Conservation (phyloP, 306 rosid species). For the Lagenaria siceraria region DNA sequence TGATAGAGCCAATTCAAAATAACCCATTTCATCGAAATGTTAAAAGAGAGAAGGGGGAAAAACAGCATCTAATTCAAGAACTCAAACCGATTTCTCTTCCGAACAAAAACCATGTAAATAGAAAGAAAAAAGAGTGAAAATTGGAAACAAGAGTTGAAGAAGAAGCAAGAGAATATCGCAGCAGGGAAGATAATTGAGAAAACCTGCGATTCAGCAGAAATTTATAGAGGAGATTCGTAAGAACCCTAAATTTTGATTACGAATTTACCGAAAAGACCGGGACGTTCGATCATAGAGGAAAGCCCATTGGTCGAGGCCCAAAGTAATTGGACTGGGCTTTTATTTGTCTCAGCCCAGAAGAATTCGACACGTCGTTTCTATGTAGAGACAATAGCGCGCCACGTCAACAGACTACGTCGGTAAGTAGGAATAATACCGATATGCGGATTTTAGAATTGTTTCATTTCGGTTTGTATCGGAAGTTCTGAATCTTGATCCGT, state of each 20-base stretch:
- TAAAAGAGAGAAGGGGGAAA: not conserved
- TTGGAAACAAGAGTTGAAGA: not conserved
- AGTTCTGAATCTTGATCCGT: not conserved
- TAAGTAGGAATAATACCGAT: not conserved
- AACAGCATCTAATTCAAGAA: not conserved
- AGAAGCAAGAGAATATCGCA: not conserved
- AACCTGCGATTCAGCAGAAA: not conserved
- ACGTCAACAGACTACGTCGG: constrained; percentile 4
- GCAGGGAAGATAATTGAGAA: not conserved
- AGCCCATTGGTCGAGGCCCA: not conserved
- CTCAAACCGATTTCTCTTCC: not conserved
- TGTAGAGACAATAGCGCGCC: not conserved
- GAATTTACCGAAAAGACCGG: not conserved
- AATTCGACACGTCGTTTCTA: not conserved
- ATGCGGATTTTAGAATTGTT: not conserved
- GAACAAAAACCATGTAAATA: too few relatives aligned
- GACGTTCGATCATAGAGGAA: not conserved
- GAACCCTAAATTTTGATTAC: not conserved
- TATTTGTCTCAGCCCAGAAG: not conserved
- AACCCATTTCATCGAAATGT: not conserved
- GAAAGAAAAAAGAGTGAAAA: not conserved
- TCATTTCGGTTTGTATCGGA: not conserved
- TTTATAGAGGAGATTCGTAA: not conserved
- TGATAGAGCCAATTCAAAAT: constrained; percentile 25
- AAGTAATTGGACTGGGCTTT: not conserved